phyloP scores from a whole-genome alignment of 176 grass and related monocot genomes.

The Ensete ventricosum region DNA sequence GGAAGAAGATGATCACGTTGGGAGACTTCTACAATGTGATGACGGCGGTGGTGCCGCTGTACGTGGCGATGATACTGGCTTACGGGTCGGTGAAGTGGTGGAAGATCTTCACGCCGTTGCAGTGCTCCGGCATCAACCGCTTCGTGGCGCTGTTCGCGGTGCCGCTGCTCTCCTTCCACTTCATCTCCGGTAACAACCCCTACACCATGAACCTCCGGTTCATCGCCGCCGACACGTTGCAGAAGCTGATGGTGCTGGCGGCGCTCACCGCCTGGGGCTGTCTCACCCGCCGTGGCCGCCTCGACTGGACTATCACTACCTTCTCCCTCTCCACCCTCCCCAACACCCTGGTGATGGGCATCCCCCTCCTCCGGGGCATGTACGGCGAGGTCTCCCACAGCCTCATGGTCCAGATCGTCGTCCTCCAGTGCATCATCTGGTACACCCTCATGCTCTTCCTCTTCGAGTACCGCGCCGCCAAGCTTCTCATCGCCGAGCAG shows the following conservation, averaged over 20 bases:
- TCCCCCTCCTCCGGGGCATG: slow-evolving; percentile 94
- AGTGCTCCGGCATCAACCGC: slow-evolving; percentile 99
- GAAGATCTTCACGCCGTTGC: slow-evolving; percentile 92
- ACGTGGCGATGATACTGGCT: slow-evolving; percentile 97
- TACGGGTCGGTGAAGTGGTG: slow-evolving; percentile 97
- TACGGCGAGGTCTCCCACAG: slow-evolving; percentile 37
- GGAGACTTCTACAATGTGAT: slow-evolving; percentile 79
- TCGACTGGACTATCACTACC: slow-evolving; percentile 99
- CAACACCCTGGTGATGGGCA: slow-evolving; percentile 99
- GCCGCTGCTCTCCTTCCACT: slow-evolving; percentile 94
- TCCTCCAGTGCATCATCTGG: slow-evolving; percentile 94
- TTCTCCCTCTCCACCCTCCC: slow-evolving; percentile 97
- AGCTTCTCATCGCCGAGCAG: slow-evolving; percentile 10
- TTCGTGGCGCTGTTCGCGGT: slow-evolving; percentile 98
- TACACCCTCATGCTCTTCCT: slow-evolving; percentile 92
- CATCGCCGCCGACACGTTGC: slow-evolving; percentile 96
- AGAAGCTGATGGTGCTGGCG: slow-evolving; percentile 89
- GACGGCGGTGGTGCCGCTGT: slow-evolving; percentile 97
- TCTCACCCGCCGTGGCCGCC: slow-evolving; percentile 49
- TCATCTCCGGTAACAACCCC: slow-evolving; percentile 91
- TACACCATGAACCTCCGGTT: slow-evolving; percentile 97
- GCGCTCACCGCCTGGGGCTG: slow-evolving; percentile 59
- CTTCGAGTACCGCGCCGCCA: slow-evolving; percentile 78
- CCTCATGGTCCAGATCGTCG: slow-evolving; percentile 80
- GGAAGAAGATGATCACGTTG: slow-evolving; percentile 1